Base-by-base conservation (phyloP, 768 basidiomycete species). In the Tremella yokohamensis region DNA sequence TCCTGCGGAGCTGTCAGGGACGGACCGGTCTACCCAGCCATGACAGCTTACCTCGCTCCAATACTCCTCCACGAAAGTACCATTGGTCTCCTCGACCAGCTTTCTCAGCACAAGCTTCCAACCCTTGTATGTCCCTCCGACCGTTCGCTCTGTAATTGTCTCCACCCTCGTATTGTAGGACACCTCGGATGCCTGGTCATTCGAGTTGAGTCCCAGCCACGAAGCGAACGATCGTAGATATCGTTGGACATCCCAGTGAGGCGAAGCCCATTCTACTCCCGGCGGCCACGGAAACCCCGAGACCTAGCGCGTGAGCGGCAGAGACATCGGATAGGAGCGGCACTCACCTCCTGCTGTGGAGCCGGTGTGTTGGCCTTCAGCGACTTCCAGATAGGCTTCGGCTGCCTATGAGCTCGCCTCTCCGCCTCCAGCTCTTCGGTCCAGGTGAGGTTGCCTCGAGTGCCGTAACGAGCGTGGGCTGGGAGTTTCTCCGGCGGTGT, bases 81-180 rank as follows among this genome's bases (percentile, higher is more conserved):
- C 39, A 15, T 39, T 19, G n/a, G 24, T 40, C 37, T 49, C 42
- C 29, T 34, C 29, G 8, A 26, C 48, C 22, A 49, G 34, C 20
- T 51, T 56, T 12, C 50, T 40, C 48, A 61, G 26, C 19, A 48
- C 12, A 9, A 56, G 38, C 13, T 19, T 56, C 54, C 54, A 56
- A 18, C 54, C 54, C 45, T 48, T 11, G 18, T 54, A 42, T 24
- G 3, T 51, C 38, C 24, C 54, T 45, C 16, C 52, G 24, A 58
- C 25, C 4, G 24, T 54, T 45, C 57, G 56, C 0, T 82, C 82
- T 57, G 81, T 76, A 26, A 80, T 67, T 12, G 62, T 70, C 54
- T 82, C 81, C 7, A 82, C 80, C 12, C 81, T 79, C 0, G 81
- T 82, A 64, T 80, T 80, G 67, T 80, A 83, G 1, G 78, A 76